Evolutionary conservation across 23 red algal genomes (phyloP), one percentile per base, ranked within the genome.

Genomic region (Gracilaria caudata): DNA sequence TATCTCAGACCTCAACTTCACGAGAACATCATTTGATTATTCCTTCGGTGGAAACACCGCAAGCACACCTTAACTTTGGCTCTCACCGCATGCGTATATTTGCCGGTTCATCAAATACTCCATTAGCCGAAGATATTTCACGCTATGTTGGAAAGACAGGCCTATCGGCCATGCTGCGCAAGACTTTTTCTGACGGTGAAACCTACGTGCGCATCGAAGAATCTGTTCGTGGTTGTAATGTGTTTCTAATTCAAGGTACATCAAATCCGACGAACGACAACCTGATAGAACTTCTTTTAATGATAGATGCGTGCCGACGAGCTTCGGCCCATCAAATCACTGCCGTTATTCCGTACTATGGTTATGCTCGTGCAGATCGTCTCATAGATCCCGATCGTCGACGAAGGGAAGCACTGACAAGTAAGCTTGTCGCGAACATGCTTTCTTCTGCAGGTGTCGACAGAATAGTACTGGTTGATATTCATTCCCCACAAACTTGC

Each of bases 401-500:
- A 16, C 64, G 97, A 28, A 78, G 97, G 1, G 97, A 99, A 68
- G 97, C 97, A 25, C 82, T 99, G 2, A 96, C 97, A 26, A 94
- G 89, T 46, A 99, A 99, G 72, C 82, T 99, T 55, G 93, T 95
- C 0, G 74, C 97, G 7, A 99, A 99, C 65, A 94, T 99, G 97
- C 85, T 99, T 39, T 92, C 78, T 61, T 86, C 87, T 0, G 93
- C 92, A 23, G 97, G 97, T 51, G 90, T 90, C 6, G 84, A 99
- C 63, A 83, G 97, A 4, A 92, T 99, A 47, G 90, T 99, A 38
- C 63, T 99, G 19, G 80, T 99, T 13, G 97, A 99, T 73, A 99
- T 99, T 63, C 97, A 99, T 61, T 99, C 97, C n/a, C 97, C 97
- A 25, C 97, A 99, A 77, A 92, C 97, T 24, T 99, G 97, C 61